Evolutionary conservation across 2,329 filamentous ascomycete genomes (phyloP).

Genomic region (Magnaporthiopsis rhizophila): DNA sequence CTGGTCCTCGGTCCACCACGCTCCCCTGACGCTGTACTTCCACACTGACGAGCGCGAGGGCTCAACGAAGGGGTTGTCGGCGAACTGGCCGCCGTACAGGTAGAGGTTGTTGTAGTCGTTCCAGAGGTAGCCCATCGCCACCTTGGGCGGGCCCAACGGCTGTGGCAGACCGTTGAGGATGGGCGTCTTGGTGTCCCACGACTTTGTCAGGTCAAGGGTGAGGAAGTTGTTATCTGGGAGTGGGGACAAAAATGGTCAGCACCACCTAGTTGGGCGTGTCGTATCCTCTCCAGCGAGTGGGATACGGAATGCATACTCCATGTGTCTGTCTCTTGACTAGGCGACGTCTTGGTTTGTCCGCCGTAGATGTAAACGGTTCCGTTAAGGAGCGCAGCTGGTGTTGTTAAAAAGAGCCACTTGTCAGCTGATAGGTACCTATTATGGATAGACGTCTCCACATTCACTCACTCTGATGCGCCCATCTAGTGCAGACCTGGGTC

Average conservation of each 20-base stretch:
- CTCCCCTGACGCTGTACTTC: slow-evolving; percentile 56
- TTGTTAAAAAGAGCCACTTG: background rate
- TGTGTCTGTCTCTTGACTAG: slow-evolving; percentile 51
- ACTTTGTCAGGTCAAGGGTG: slow-evolving; percentile 60
- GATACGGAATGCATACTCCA: slow-evolving; percentile 51
- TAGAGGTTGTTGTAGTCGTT: slow-evolving; percentile 61
- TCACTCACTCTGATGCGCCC: slow-evolving; percentile 52
- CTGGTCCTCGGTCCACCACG: slow-evolving; percentile 54
- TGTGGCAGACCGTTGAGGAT: slow-evolving; percentile 49
- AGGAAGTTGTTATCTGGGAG: slow-evolving; percentile 62
- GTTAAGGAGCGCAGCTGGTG: slow-evolving; percentile 55
- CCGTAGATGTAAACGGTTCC: slow-evolving; percentile 72
- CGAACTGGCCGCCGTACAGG: slow-evolving; percentile 68
- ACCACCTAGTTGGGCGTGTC: background rate
- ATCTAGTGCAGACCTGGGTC: slow-evolving; percentile 54
- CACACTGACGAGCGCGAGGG: slow-evolving; percentile 58
- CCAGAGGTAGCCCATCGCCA: slow-evolving; percentile 71
- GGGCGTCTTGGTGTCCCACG: slow-evolving; percentile 62
- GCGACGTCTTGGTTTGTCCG: slow-evolving; percentile 51
- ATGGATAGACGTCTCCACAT: background rate
- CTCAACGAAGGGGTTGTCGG: slow-evolving; percentile 48
- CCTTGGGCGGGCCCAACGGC: slow-evolving; percentile 61
- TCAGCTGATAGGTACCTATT: background rate
- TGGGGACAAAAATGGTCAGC: background rate
- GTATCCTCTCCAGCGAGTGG: background rate